Evolutionary conservation across 306 rosid species (phyloP).

Genomic region (Sphenostylis stenocarpa): DNA sequence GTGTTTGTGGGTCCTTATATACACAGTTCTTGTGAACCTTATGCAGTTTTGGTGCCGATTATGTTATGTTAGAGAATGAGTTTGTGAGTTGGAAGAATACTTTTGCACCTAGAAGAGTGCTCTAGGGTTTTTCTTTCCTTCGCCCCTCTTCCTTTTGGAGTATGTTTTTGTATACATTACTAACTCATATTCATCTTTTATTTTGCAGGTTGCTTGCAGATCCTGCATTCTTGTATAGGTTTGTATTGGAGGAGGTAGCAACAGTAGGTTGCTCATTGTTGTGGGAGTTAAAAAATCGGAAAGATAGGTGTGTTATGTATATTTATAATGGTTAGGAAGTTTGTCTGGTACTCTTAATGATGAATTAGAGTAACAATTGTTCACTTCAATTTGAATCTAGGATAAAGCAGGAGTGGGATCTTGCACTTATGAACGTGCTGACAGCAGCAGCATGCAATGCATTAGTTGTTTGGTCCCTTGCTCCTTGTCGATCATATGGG

Average conservation of each 20-base stretch:
- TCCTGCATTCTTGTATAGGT: constrained; percentile 82
- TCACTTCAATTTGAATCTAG: constrained; percentile 46
- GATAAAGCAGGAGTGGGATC: constrained; percentile 98
- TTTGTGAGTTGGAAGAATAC: neutral
- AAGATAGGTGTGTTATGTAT: constrained; percentile 63
- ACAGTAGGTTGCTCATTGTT: constrained; percentile 83
- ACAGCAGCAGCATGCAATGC: constrained; percentile 98
- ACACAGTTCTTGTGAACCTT: neutral
- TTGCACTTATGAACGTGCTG: constrained; percentile 90
- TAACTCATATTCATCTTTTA: constrained; percentile 27
- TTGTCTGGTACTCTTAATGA: constrained; percentile 17
- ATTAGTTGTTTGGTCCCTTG: constrained; percentile 96
- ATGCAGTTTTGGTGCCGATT: neutral
- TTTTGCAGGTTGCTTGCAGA: constrained; percentile 92
- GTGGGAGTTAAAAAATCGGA: constrained; percentile 94
- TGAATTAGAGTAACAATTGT: constrained; percentile 24
- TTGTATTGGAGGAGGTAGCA: constrained; percentile 82
- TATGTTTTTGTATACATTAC: neutral
- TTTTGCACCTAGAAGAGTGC: neutral
- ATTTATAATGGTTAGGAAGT: constrained; percentile 15
- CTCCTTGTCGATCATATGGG: constrained; percentile 97
- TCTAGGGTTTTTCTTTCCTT: neutral
- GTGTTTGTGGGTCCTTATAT: neutral
- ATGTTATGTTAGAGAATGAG: neutral
- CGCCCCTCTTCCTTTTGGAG: neutral